These are phyloP conservation scores for Tylopilus subfusipes DNA, from an alignment of 768 basidiomycete species.

Conservation along the genomic window DNA sequence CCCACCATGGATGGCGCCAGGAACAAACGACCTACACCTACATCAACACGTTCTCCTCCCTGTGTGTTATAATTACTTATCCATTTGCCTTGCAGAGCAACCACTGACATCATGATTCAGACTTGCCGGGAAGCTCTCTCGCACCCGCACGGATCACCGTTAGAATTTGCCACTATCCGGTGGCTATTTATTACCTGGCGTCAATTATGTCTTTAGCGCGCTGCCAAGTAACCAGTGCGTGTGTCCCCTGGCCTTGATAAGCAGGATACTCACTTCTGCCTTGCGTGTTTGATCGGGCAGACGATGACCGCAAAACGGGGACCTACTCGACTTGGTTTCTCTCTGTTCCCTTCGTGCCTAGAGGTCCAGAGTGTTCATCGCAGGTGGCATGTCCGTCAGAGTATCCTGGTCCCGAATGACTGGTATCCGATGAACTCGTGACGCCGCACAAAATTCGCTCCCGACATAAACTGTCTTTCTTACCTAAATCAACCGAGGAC, in stretches of 20 bases:
- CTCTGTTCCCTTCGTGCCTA: not conserved
- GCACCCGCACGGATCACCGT: not conserved
- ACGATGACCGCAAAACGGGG: not conserved
- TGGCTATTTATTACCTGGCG: not conserved
- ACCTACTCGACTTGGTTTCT: not conserved
- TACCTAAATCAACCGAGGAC: not conserved
- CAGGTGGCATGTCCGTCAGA: not conserved
- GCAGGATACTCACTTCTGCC: not conserved
- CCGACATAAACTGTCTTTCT: not conserved
- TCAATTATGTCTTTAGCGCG: not conserved
- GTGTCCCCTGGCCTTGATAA: not conserved
- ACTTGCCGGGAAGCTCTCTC: not conserved
- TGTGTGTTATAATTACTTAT: not conserved
- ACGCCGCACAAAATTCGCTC: slow-evolving; percentile 8
- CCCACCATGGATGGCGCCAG: not conserved
- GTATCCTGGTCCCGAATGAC: not conserved
- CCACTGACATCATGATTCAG: not conserved
- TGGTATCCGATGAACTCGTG: not conserved
- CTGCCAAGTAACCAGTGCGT: not conserved
- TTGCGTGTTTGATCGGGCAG: not conserved
- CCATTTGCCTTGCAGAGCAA: not conserved
- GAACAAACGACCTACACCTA: not conserved
- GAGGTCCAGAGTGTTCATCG: not conserved
- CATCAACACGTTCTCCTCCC: not conserved
- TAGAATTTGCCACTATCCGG: slow-evolving; percentile 2